Evolutionary conservation across 176 grass and related monocot species (phyloP), one percentile per base, ranked within the genome.

Genomic region (Phoenix dactylifera): DNA sequence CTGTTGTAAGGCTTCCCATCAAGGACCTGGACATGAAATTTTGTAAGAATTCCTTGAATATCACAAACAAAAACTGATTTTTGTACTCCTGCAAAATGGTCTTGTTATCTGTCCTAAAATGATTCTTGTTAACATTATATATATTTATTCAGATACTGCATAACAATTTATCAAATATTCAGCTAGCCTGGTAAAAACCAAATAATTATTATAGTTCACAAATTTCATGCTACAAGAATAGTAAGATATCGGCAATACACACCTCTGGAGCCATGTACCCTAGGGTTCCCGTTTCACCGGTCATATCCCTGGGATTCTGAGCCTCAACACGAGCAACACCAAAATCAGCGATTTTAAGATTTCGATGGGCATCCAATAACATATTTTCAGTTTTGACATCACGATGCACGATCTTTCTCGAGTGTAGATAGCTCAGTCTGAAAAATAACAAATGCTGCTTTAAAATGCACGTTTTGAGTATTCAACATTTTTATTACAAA

Each of bases 351-450:
- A 97, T 97, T 71, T 91, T 90, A 16, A 97, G 77, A 2, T 49
- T 76, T 58, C 59, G 82, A 59, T 73, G 66, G 18, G 19, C 63
- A 77, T 88, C 84, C 22, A 97, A 67, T 51, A 97, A 74, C 92
- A 91, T 97, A 59, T 97, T 97, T 75, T 96, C 92, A 1, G 75
- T 80, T 77, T 97, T 91, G 32, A 97, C 92, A 49, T 97, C 92
- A 2, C 87, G 87, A 75, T 97, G 87, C 65, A 91, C 73, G 15
- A 91, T 97, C 59, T 78, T 80, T 52, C 77, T 51, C 9, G 83
- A 80, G 75, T 97, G 92, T 59, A 97, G 78, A 66, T 87, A 90
- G 58, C 76, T 86, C 74, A 96, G 64, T 39, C 80, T 83, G 58
- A 20, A 72, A 26, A 22, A 24, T 51, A 22, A 68, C 7, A 44